These are phyloP conservation scores for Zymoseptoria tritici DNA, from an alignment of 2,329 filamentous ascomycete species.

Conservation along the genomic window DNA sequence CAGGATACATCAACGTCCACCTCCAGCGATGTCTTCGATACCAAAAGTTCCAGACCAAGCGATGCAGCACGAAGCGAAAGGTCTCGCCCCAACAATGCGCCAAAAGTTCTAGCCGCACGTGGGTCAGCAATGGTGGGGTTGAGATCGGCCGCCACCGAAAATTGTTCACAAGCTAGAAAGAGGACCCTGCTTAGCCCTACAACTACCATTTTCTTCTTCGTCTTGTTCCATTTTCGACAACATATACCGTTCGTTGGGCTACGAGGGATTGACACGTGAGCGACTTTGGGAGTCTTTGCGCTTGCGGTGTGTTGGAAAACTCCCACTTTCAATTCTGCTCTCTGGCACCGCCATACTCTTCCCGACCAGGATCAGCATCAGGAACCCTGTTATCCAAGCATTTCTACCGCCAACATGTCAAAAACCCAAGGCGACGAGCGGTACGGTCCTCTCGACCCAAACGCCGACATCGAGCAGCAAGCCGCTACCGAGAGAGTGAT, in stretches of 20 bases:
- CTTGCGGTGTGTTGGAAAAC: constrained; percentile 42
- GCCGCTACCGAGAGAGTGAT: constrained; percentile 23
- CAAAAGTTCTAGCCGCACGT: not conserved
- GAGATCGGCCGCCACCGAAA: not conserved
- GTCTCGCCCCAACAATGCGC: not conserved
- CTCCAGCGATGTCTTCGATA: not conserved
- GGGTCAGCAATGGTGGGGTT: not conserved
- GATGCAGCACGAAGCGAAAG: not conserved
- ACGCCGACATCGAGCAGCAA: constrained; percentile 10
- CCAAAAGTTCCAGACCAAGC: not conserved
- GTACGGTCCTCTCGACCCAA: constrained; percentile 2
- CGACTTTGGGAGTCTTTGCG: constrained; percentile 54
- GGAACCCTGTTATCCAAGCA: not conserved
- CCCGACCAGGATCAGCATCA: not conserved
- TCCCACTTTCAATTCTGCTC: constrained; percentile 29
- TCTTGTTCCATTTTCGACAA: constrained; percentile 4
- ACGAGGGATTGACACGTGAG: constrained; percentile 30
- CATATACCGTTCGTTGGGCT: not conserved
- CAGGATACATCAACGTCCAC: not conserved
- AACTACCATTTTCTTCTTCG: not conserved
- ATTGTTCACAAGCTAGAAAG: not conserved
- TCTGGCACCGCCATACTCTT: not conserved
- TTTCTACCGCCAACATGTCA: constrained; percentile 5
- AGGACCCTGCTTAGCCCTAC: constrained; percentile 4
- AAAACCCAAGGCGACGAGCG: constrained; percentile 9